phyloP scores from a whole-genome alignment of 192 early-diverging fungal genomes.

The Geosiphon pyriformis region DNA sequence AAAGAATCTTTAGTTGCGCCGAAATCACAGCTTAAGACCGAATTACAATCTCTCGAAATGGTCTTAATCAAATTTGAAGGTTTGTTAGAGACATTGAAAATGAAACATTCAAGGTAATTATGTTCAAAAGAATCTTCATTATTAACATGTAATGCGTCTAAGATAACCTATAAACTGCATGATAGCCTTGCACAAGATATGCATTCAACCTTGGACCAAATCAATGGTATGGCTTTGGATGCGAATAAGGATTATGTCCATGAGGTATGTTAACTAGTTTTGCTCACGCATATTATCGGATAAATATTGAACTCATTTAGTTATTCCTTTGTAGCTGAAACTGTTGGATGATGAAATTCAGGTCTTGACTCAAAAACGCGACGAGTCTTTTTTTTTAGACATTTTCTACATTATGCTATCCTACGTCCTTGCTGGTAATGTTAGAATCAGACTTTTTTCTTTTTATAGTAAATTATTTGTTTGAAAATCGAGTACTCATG shows the following conservation, averaged over 20 bases:
- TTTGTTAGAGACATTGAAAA: background rate
- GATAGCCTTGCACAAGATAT: conserved; percentile 12
- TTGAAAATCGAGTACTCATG: background rate
- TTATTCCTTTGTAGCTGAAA: conserved; percentile 9
- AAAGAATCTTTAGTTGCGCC: background rate
- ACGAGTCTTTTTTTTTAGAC: conserved; percentile 6
- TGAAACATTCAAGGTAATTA: background rate
- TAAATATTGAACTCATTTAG: background rate
- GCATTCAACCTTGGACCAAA: background rate
- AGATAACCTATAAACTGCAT: background rate
- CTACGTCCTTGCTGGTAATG: conserved; percentile 22
- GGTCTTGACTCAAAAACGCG: conserved; percentile 2
- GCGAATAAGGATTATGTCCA: conserved; percentile 16
- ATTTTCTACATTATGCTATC: conserved; percentile 19
- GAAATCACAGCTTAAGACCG: background rate
- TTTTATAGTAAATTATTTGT: background rate
- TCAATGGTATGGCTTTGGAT: background rate
- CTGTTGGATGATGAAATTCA: conserved; percentile 24
- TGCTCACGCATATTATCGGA: background rate
- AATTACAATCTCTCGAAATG: background rate
- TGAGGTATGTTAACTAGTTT: background rate
- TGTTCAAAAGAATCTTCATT: too few relatives aligned
- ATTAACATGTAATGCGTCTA: too few relatives aligned
- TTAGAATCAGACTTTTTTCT: too few relatives aligned
- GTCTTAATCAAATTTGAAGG: background rate